Base-by-base conservation (phyloP, 2,329 filamentous ascomycete genomes). In the Nothophaeocryptopus gaeumannii region DNA sequence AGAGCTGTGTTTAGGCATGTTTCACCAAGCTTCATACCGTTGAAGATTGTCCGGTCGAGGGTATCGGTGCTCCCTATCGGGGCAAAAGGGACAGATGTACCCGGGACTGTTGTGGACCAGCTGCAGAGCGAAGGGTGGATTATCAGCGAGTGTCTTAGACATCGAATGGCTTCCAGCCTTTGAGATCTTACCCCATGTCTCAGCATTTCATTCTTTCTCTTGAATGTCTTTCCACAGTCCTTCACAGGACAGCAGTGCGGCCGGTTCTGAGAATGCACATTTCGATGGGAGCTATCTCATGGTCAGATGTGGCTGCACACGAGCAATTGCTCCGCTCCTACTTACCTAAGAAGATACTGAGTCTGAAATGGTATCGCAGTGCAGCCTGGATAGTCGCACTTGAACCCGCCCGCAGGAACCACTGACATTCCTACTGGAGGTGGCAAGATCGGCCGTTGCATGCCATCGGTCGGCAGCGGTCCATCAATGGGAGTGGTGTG, bases 71-170 rank as follows among this genome's bases (percentile, higher is more conserved):
- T 96, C 90, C 58, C 90, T 80, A 63, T 96, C 90, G 1, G 89
- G 88, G 68, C 93, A 99, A 66, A 96, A 97, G 0, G 93, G 93
- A 68, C 93, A 99, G 29, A 96, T 84, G 64, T 97, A 99, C 53
- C 92, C 92, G 1, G 93, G 93, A 7, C 89, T 95, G 58, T 90
- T 86, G 65, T 99, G 93, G 3, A 97, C 93, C 2, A 97, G 79
- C 20, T 26, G 20, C 20, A 7, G 20, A 3, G 20, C 20, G 20
- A 26, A 26, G 20, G 20, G 20, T 26, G 20, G 20, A 26, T 4
- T 3, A 7, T 26, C 20, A 26, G 20, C 20, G 20, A 26, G 3
- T 7, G 20, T 26, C 20, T 7, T 7, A 26, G 20, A 26, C 20
- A 26, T 26, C 20, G 20, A 7, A 26, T 26, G 20, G n/a, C n/a